These are phyloP conservation scores for Antitrichia curtipendula DNA, from an alignment of 225 moss, liverwort and hornwort genomes.

Conservation along the genomic window DNA sequence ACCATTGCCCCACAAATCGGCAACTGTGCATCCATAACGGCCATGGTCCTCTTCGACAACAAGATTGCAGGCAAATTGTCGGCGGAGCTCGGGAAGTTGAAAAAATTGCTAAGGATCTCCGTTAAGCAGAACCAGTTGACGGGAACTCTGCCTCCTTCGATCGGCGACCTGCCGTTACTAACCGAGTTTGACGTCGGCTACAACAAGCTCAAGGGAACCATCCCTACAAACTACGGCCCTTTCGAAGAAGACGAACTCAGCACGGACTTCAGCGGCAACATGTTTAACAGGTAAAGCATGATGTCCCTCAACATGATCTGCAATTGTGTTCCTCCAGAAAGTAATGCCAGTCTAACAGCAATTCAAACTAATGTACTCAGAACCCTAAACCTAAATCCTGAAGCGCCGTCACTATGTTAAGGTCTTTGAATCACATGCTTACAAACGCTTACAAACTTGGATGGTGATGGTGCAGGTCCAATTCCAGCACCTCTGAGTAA, in stretches of 20 bases:
- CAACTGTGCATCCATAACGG: neutral
- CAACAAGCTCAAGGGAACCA: neutral
- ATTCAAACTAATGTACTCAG: neutral
- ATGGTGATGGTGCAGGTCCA: neutral
- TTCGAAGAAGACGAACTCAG: conserved; percentile 6
- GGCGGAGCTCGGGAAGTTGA: neutral
- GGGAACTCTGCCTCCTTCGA: neutral
- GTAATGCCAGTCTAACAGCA: neutral
- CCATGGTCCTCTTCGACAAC: conserved; percentile 1
- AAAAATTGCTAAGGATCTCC: neutral
- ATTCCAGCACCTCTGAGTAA: neutral
- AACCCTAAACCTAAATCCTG: neutral
- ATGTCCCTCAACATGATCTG: neutral
- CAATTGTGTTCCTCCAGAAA: neutral
- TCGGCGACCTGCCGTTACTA: neutral
- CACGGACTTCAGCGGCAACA: conserved; percentile 4
- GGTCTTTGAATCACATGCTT: neutral
- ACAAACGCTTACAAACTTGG: neutral
- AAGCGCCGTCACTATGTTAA: neutral
- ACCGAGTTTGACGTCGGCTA: neutral
- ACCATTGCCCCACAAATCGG: neutral
- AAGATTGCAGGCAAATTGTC: neutral
- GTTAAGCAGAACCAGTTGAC: neutral
- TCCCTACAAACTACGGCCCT: conserved; percentile 2
- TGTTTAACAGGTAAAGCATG: neutral